A percentile compares a stretch with the other conserved stretches of the same genome.
Conservation (phyloP, 176 grass and related monocot genomes). For the Calamus simplicifolius region DNA sequence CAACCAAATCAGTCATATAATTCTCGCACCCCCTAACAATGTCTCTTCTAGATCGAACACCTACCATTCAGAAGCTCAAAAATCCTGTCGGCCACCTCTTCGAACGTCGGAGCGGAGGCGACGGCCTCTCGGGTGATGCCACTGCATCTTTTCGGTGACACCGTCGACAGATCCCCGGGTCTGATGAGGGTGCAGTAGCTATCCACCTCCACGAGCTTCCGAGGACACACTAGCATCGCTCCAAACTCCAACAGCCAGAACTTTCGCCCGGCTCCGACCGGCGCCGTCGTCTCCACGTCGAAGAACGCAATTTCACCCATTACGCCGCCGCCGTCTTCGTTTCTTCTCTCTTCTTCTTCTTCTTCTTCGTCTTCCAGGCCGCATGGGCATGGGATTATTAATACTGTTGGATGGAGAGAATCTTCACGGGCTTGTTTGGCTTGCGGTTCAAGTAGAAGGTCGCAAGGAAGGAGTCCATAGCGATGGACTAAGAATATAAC, state of each 20-base stretch:
- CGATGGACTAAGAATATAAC: no score
- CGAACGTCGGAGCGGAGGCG: slow-evolving; percentile 39
- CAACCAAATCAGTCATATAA: no score
- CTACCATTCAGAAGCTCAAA: slow-evolving; percentile 55
- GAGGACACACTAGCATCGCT: slow-evolving; percentile 72
- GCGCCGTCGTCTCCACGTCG: slow-evolving; percentile 64
- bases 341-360: not conserved
- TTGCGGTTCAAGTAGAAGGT: no score
- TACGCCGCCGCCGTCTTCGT: not conserved
- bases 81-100: slow-evolving; percentile 47
- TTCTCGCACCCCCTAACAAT: no score
- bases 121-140: slow-evolving; percentile 45
- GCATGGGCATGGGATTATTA: no score
- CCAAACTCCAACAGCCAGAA: slow-evolving; percentile 72
- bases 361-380: not conserved
- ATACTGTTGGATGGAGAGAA: no score
- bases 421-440: no score
- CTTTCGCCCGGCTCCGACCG: slow-evolving; percentile 5
- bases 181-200: slow-evolving; percentile 75
- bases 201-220: slow-evolving; percentile 55
- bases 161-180: slow-evolving; percentile 26
- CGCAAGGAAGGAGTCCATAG: no score
- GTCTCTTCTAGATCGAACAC: not conserved
- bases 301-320: slow-evolving; percentile 52
- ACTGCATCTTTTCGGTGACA: slow-evolving; percentile 25